Evolutionary conservation across 140 eudicot species (phyloP), one percentile per base, ranked within the genome.

Genomic region (Senecio squalidus): DNA sequence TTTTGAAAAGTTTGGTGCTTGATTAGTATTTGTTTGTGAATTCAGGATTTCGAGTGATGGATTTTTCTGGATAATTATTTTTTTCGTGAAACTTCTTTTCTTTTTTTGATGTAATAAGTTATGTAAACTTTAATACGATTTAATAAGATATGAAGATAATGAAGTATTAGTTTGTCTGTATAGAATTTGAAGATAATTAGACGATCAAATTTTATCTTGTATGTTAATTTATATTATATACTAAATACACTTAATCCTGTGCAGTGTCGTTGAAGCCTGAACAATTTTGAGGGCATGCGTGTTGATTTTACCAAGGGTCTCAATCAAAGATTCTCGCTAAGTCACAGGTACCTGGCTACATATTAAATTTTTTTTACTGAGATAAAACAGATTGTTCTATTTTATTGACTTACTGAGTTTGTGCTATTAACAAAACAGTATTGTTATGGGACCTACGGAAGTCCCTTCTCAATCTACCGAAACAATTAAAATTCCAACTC

Each of bases 231-330:
- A 15, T 40, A 6, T 4, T 39, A 13, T 29, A 55, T 34, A 36
- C 44, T 39, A 29, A 24, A 11, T 41, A 33, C 20, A 23, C 49
- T 31, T 30, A 16, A 15, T 17, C 13, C 5, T 64, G 46, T 52
- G 60, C 88, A 89, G 97, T 89, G 95, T 85, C 97, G 43, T 69
- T 89, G 67, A 89, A 89, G 78, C 95, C 97, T 10, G 97, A n/a
- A 89, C 25, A 73, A 75, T 20, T 89, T 89, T 65, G 97, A 89
- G 76, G 97, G 97, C 59, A 65, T 85, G 83, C 97, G 97, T 29
- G 76, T 89, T 54, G 97, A 89, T 60, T 89, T 85, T 23, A 82
- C 85, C 31, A 89, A 77, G 80, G 95, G 83, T 54, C 80, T 89
- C 28, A 85, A 82, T 66, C 95, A 78, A 49, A 77, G 61, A 25